A percentile compares a stretch with the other conserved stretches of the same genome.
Evolutionary conservation across 2,329 filamentous ascomycete genomes (phyloP).

Genomic region (Stagonosporopsis cucurbitacearum): DNA sequence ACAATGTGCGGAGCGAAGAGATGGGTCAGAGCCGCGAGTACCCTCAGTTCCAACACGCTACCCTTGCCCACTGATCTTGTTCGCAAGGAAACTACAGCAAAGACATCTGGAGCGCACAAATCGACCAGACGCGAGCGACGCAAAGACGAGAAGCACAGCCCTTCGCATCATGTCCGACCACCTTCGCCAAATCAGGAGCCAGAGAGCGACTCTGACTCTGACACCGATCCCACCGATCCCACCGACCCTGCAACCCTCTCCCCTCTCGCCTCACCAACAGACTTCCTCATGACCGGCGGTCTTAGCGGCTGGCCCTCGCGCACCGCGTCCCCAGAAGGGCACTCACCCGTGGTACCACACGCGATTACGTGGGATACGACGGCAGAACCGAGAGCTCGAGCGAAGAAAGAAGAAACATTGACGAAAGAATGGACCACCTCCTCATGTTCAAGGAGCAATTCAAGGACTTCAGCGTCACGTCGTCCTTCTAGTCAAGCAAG

Average conservation of each 20-base stretch:
- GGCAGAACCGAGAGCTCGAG: neutral
- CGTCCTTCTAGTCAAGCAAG: neutral
- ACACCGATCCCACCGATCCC: neutral
- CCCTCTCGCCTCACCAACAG: constrained; percentile 22
- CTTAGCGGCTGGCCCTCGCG: constrained; percentile 21
- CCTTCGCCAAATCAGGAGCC: constrained; percentile 23
- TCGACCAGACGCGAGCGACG: no score
- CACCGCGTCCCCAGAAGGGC: neutral
- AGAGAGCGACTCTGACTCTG: constrained; percentile 3
- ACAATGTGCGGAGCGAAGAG: neutral
- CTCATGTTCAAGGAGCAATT: neutral
- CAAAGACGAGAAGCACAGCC: neutral
- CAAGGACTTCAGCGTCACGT: neutral
- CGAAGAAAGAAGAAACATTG: no score
- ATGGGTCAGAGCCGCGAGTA: neutral
- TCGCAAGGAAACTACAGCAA: neutral
- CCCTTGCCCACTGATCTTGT: neutral
- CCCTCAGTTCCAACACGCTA: neutral
- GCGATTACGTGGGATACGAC: constrained; percentile 2
- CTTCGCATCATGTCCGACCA: neutral
- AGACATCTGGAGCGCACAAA: neutral
- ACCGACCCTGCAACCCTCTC: neutral
- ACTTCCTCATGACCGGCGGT: constrained; percentile 33
- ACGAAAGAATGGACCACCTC: neutral
- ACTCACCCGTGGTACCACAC: constrained; percentile 1